These are phyloP conservation scores for Lasiodiplodia theobromae DNA, from an alignment of 2,329 filamentous ascomycete species.

Conservation along the genomic window DNA sequence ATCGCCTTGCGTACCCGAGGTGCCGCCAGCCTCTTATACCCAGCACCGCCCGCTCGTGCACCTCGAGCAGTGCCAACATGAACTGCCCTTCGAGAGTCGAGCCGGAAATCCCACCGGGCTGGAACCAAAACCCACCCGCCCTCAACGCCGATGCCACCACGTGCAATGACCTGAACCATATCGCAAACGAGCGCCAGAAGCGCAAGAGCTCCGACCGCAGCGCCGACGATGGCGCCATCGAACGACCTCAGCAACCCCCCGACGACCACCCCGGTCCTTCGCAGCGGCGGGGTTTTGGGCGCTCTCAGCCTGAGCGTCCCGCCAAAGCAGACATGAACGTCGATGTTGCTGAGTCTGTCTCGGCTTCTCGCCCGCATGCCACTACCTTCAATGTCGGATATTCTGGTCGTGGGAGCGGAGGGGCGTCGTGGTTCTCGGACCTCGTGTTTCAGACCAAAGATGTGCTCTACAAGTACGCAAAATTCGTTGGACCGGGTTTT, in stretches of 20 bases:
- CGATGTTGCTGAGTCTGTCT: background rate
- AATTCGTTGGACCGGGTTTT: conserved; percentile 72
- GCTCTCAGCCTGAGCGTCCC: background rate
- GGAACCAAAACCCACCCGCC: conserved; percentile 67
- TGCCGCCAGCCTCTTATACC: background rate
- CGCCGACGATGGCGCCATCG: conserved; percentile 34
- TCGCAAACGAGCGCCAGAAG: conserved; percentile 64
- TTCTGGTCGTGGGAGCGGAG: background rate
- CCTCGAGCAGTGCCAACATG: conserved; percentile 53
- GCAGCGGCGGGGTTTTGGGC: conserved; percentile 23
- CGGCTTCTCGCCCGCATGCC: conserved; percentile 6
- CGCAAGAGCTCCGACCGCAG: conserved; percentile 48
- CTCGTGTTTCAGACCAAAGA: conserved; percentile 9
- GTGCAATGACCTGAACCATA: conserved; percentile 66
- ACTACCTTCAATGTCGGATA: background rate
- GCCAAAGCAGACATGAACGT: conserved; percentile 20
- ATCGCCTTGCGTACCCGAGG: conserved; percentile 8
- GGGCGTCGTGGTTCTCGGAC: background rate
- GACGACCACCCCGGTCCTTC: background rate
- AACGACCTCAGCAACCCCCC: conserved; percentile 28
- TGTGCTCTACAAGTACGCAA: conserved; percentile 57
- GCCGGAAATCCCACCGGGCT: conserved; percentile 58
- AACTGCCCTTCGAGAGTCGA: conserved; percentile 71
- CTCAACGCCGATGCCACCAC: conserved; percentile 68
- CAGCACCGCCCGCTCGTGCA: background rate